Base-by-base conservation (phyloP, 139 green algal species). In the Trebouxia sp. region DNA sequence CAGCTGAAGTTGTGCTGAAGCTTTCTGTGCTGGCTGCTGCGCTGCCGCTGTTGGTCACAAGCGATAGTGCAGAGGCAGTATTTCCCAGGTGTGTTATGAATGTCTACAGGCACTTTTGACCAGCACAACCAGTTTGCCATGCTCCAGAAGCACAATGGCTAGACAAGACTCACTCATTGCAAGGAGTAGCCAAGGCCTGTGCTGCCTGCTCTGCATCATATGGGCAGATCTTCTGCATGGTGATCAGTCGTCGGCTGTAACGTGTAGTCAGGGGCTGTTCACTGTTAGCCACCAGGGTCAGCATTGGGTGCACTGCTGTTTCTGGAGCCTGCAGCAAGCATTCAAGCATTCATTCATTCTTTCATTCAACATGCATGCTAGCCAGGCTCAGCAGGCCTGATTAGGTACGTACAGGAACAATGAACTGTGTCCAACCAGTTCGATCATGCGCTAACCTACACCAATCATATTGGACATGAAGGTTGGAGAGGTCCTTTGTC, bases 241-340 rank as follows among this genome's bases (percentile, higher is more conserved):
- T 95, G 28, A 99, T 76, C 1, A 99, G 89, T 4, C 94, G 90
- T 37, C 96, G 86, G 67, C 76, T 96, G 91, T 97, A 98, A 8
- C 88, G 80, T 0, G 41, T 70, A 6, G 86, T 92, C 10, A 99
- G 88, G 3, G 92, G 58, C 87, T 99, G 96, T 83, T 97, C 92
- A 42, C 89, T 85, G 82, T 94, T 93, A 58, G 80, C 72, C 47
- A 92, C 81, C 70, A 94, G 9, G 22, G 75, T 38, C 41, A 86
- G 82, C 12, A 82, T 83, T 17, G 91, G 91, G 81, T 98, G 94
- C 1, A 1, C 30, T 0, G 94, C 92, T 26, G 98, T 48, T 37
- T 77, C 26, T 20, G n/a, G 39, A 12, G 24, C 69, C 69, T 77
- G 41, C 56, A 39, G 5, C 14, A 35, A 30, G 17, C 56, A 39